Evolutionary conservation across 2,329 filamentous ascomycete genomes (phyloP), one percentile per base, ranked within the genome.

Genomic region (Orbilia oligospora): DNA sequence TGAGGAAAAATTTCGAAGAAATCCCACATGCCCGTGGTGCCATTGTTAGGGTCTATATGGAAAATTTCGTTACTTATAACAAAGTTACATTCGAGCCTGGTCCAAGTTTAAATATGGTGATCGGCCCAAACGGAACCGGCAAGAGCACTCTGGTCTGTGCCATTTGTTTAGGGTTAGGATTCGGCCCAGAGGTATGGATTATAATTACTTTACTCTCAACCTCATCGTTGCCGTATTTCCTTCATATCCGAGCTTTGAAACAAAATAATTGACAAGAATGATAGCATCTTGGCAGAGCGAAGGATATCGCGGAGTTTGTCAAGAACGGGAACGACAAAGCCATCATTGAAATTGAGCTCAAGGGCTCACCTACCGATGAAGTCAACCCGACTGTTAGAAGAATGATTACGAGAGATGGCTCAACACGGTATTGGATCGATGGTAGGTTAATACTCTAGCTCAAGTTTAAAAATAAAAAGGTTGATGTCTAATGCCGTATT

Each of bases 131-230:
- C 83, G 96, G 96, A 38, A 98, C 96, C 0, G 96, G 96, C 70
- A 99, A 99, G 85, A 98, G 95, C 85, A 97, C 96, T 0, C 87
- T 99, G 27, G 95, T 99, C 51, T 99, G 96, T 85, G 96, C 96
- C 53, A 97, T 99, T 81, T 98, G 96, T 83, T 86, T 99, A 14
- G 96, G 96, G 1, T 86, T 99, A 27, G 96, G 96, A 58, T 97
- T 92, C 87, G 89, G 90, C 36, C 90, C 94, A 24, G 89, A 85
- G 83, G 87, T 88, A 65, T 53, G 77, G 41, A 27, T 14, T 14
- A 9, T 41, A 4, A 41, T 41, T 14, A 41, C 12, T 16, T 12
- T 41, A 16, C 5, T 14, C 2, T 41, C 5, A 5, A 14, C 5
- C 3, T 41, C 1, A n/a, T 41, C 5, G 1, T n/a, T 41, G 12